Conservation (phyloP, 2,329 filamentous ascomycete species). For the Blastomyces parvus region DNA sequence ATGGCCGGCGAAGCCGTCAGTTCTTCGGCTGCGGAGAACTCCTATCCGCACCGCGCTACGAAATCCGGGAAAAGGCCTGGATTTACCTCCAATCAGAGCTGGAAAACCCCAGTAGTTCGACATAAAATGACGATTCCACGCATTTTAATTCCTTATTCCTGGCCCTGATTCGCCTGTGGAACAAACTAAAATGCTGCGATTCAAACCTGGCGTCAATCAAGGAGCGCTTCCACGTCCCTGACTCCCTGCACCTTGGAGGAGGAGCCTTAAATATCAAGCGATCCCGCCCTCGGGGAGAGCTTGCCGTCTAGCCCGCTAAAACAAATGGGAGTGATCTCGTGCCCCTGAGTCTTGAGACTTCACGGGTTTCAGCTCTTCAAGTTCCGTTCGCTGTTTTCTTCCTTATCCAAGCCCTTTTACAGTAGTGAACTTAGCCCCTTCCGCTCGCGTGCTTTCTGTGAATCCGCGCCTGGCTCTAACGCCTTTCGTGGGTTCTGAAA, state of each 20-base stretch:
- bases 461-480: not conserved
- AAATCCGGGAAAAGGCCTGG: not conserved
- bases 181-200: not conserved
- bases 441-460: not conserved
- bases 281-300: not conserved
- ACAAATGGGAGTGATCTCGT: not conserved
- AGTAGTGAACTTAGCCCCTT: not conserved
- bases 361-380: too few relatives aligned
- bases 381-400: not conserved
- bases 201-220: constrained; percentile 1
- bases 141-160: not conserved
- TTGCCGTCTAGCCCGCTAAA: not conserved
- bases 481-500: not conserved
- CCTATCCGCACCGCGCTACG: constrained; percentile 1
- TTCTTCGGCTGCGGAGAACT: not conserved
- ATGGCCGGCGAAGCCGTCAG: not conserved
- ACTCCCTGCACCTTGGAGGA: not conserved
- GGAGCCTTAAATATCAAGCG: constrained; percentile 1
- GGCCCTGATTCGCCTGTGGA: not conserved
- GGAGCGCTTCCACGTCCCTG: constrained; percentile 1
- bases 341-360: not conserved
- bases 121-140: not conserved
- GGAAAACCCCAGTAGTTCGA: not conserved
- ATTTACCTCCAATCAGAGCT: not conserved
- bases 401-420: not conserved